Evolutionary conservation across 768 basidiomycete species (phyloP).

Genomic region (Boletus sp.): DNA sequence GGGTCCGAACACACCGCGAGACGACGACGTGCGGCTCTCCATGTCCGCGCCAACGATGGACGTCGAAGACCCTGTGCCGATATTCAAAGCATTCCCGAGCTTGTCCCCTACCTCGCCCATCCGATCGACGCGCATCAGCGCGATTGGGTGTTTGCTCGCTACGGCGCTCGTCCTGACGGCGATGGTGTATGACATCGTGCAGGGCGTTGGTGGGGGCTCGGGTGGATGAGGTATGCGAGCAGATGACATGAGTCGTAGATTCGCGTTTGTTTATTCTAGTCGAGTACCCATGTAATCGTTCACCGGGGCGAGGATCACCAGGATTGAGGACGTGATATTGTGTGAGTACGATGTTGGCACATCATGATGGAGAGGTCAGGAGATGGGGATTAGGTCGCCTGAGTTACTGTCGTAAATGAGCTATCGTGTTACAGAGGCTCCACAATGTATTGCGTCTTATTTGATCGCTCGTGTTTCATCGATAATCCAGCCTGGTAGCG

Average conservation of each 20-base stretch:
- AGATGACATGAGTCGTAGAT: not conserved
- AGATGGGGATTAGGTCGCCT: too few relatives aligned
- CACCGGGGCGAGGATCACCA: not conserved
- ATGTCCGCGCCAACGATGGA: not conserved
- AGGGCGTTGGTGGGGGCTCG: not conserved
- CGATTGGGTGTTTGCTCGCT: not conserved
- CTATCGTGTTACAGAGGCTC: too few relatives aligned
- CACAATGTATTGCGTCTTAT: too few relatives aligned
- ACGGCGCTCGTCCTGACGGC: slow-evolving; percentile 15
- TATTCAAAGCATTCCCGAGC: slow-evolving; percentile 16
- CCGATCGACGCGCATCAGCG: slow-evolving; percentile 14
- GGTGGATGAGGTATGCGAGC: not conserved
- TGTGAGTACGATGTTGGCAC: too few relatives aligned
- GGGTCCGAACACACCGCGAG: not conserved
- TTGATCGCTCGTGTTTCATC: too few relatives aligned
- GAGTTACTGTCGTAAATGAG: too few relatives aligned
- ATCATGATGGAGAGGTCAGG: too few relatives aligned
- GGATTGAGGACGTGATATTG: too few relatives aligned
- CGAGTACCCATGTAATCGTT: not conserved
- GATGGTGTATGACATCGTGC: slow-evolving; percentile 15
- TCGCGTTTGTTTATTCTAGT: not conserved
- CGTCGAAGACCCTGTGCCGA: not conserved
- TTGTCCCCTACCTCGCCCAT: slow-evolving; percentile 4
- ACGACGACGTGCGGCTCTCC: not conserved
- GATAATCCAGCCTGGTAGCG: too few relatives aligned